Base-by-base conservation (phyloP, 169 alveolate genomes). In the Babesia ovis region DNA sequence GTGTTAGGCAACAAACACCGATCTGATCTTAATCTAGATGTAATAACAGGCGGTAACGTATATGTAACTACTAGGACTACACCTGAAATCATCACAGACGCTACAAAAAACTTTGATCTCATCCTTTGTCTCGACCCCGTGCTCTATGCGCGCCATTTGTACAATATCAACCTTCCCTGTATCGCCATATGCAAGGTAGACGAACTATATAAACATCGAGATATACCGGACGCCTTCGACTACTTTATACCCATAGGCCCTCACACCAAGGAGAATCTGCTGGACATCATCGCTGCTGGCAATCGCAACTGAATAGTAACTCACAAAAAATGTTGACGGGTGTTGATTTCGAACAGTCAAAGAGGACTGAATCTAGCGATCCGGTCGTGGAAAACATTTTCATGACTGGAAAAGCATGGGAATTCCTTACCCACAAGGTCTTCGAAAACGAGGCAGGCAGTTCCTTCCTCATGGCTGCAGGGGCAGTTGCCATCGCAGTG, bases 121-220 rank as follows among this genome's bases (percentile, higher is more conserved):
- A 72, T 88, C 0, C 68, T 88, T 23, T 88, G 93, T 45, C 83
- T 88, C 16, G 93, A 88, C 84, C 76, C 90, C 18, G 76, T 75
- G 12, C 74, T 84, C 23, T 88, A 80, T 74, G 89, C 87, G 25
- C 57, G 75, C 18, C 71, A 84, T 54, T 64, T 88, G 53, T 62
- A 69, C 68, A 88, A 84, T 72, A 71, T 88, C 25, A 83, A 81
- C 61, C 75, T 88, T 29, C 93, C 93, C 31, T 77, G 90, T 43
- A 83, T 88, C 61, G 67, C 87, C 25, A 64, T 88, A 42, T 81
- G 86, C 32, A 74, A 51, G 35, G 88, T 87, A 4, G 85, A 57
- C 20, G 84, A 70, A 42, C 70, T 88, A 54, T 82, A 84, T 46
- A 62, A 55, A 57, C 83, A 88, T 57, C 77, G 83, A 31, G 88